phyloP scores from a whole-genome alignment of 148 eudicot genomes.

The Camellia sinensis region DNA sequence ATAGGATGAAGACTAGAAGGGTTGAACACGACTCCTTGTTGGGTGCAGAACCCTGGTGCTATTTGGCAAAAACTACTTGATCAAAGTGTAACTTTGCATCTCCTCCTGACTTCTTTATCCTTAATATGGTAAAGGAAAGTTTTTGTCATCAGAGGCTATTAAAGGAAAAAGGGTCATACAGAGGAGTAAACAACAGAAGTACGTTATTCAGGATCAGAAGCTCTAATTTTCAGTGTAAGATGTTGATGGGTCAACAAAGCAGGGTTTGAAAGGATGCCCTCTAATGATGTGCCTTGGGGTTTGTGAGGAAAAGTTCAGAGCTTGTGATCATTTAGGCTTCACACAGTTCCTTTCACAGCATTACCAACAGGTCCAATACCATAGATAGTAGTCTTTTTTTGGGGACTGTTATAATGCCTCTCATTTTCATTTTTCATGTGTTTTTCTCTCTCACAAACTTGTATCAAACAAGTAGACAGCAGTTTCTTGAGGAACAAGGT shows the following conservation, averaged over 20 bases:
- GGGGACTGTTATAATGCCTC: neutral
- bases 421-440: neutral
- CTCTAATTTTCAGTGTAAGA: slow-evolving; percentile 26
- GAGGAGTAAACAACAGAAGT: neutral
- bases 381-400: neutral
- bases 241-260: slow-evolving; percentile 32
- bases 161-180: neutral
- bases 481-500: neutral
- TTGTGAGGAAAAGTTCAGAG: slow-evolving; percentile 8
- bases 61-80: too few species aligned
- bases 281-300: slow-evolving; percentile 23
- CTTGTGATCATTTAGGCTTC: slow-evolving; percentile 15
- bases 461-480: neutral
- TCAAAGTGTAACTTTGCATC: too few species aligned
- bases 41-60: too few species aligned
- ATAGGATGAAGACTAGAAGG: neutral
- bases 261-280: slow-evolving; percentile 23
- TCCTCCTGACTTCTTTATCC: neutral
- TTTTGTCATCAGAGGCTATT: neutral
- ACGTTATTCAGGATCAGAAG: slow-evolving; percentile 12
- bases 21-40: too few species aligned
- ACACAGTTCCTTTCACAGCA: slow-evolving; percentile 21
- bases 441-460: neutral
- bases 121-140: neutral
- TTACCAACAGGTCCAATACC: neutral